Conservation (phyloP, 495 filamentous ascomycete species). For the Echria macrotheca region DNA sequence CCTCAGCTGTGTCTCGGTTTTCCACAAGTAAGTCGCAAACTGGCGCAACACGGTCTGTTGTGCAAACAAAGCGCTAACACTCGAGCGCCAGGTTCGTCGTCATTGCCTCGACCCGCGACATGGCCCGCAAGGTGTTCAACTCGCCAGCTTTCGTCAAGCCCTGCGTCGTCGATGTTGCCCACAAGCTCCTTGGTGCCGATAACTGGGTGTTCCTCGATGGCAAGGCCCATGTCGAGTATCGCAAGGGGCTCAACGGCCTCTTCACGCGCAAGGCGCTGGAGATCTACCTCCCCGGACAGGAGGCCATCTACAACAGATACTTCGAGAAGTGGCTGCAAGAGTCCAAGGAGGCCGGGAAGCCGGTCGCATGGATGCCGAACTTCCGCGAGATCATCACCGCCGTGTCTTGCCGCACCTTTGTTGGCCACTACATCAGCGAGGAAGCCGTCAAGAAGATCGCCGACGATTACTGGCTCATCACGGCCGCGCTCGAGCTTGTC, state of each 20-base stretch:
- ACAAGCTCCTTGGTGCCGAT: constrained; percentile 84
- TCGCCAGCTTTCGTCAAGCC: constrained; percentile 89
- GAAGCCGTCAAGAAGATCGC: constrained; percentile 89
- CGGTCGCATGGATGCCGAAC: constrained; percentile 79
- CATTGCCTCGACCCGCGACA: constrained; percentile 90
- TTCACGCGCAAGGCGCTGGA: constrained; percentile 90
- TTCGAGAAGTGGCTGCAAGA: constrained; percentile 72
- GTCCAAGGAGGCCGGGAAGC: constrained; percentile 65
- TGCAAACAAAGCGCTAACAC: constrained; percentile 10
- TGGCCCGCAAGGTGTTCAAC: constrained; percentile 97
- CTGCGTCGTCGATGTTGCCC: constrained; percentile 91
- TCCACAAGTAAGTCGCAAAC: constrained; percentile 78
- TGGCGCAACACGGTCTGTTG: no score
- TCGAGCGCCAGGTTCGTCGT: constrained; percentile 74
- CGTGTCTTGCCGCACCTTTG: constrained; percentile 90
- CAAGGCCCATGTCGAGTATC: constrained; percentile 90
- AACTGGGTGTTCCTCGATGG: constrained; percentile 99
- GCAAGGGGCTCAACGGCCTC: constrained; percentile 89
- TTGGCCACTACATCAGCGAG: constrained; percentile 90
- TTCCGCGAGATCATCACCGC: constrained; percentile 97
- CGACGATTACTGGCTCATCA: constrained; percentile 95
- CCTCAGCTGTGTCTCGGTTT: constrained; percentile 95
- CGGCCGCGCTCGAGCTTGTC: constrained; percentile 90
- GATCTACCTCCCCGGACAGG: constrained; percentile 84
- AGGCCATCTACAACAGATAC: constrained; percentile 85